A percentile compares a stretch with the other conserved stretches of the same genome.
phyloP scores from a whole-genome alignment of 148 eudicot species.

The Fagopyrum homotropicum region DNA sequence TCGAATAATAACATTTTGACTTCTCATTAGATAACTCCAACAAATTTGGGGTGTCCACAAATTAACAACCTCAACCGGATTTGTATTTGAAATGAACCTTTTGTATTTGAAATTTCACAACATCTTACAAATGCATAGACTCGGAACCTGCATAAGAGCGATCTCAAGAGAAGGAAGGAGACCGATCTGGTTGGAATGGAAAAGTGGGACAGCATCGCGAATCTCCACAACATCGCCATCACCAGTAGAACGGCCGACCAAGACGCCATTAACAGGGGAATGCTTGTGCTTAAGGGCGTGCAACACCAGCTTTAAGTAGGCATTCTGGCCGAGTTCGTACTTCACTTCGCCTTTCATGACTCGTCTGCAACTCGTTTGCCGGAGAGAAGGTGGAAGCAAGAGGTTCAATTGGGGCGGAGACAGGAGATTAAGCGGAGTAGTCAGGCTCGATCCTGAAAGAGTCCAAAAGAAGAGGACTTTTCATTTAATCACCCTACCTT shows the following conservation, averaged over 20 bases:
- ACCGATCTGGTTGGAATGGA: slow-evolving; percentile 8
- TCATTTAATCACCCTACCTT: background rate
- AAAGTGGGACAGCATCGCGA: slow-evolving; percentile 4
- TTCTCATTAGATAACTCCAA: too few species aligned
- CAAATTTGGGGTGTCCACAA: too few species aligned
- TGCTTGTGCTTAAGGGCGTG: slow-evolving; percentile 9
- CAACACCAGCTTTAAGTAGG: slow-evolving; percentile 6
- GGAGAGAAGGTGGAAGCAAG: background rate
- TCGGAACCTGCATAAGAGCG: slow-evolving; percentile 4
- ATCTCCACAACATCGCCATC: too few species aligned
- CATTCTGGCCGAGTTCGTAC: slow-evolving; percentile 7
- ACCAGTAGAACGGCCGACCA: too few species aligned
- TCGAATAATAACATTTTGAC: too few species aligned
- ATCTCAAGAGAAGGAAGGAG: slow-evolving; percentile 10
- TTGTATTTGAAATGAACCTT: too few species aligned
- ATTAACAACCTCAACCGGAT: too few species aligned
- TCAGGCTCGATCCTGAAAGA: background rate
- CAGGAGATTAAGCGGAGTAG: background rate
- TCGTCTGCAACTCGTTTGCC: background rate
- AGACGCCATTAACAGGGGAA: slow-evolving; percentile 6
- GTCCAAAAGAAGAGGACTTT: background rate
- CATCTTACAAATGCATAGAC: too few species aligned
- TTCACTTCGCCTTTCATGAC: slow-evolving; percentile 4
- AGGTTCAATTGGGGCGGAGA: background rate
- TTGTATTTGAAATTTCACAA: too few species aligned